A percentile compares a stretch with the other conserved stretches of the same genome.
Conservation (phyloP, 352 stramenopile genomes). For the Pythium graminicola region DNA sequence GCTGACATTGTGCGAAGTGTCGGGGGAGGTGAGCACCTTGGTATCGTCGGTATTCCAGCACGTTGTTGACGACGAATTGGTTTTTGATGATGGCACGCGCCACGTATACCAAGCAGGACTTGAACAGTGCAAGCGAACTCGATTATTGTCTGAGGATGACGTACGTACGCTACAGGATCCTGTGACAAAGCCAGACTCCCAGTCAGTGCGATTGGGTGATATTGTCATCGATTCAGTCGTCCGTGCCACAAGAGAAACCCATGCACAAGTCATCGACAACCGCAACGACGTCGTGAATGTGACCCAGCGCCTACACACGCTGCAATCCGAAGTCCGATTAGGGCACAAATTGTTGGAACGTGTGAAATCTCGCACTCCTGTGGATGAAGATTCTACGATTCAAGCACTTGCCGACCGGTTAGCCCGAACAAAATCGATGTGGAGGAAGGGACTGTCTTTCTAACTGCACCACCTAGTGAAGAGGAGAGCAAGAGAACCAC, state of each 20-base stretch:
- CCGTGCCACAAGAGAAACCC: background rate
- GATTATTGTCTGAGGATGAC: background rate
- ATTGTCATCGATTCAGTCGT: background rate
- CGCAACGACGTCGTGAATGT: background rate
- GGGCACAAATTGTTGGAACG: background rate
- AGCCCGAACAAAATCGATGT: background rate
- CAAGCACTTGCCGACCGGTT: background rate
- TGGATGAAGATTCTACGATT: background rate
- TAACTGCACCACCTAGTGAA: too few species aligned
- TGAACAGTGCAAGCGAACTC: background rate
- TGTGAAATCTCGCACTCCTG: background rate
- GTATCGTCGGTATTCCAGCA: background rate
- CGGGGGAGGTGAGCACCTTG: background rate
- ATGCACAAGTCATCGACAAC: background rate
- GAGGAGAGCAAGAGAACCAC: background rate
- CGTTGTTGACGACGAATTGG: background rate
- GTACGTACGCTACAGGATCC: too few species aligned
- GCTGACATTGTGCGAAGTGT: background rate
- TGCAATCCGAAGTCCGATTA: background rate
- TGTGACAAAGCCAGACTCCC: background rate
- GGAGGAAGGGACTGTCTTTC: too few species aligned
- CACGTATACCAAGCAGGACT: background rate
- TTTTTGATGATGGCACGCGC: background rate
- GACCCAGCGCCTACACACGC: background rate
- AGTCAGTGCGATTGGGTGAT: background rate